These are phyloP conservation scores for Sordariomycetes sp. DNA, from an alignment of 2,329 filamentous ascomycete species.

Conservation along the genomic window DNA sequence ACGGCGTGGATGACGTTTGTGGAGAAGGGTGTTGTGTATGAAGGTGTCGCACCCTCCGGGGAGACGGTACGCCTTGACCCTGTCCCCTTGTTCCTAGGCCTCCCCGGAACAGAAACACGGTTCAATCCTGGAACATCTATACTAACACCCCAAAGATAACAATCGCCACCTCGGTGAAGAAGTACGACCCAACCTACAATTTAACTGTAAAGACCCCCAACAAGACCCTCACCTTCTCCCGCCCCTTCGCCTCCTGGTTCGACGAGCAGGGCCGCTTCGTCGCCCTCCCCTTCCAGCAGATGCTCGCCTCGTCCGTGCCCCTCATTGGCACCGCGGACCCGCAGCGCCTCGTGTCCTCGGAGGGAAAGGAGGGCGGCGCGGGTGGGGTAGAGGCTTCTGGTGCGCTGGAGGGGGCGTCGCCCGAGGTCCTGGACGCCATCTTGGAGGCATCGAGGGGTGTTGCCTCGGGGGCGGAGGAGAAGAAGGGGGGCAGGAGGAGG, in stretches of 20 bases:
- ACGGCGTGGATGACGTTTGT: slow-evolving; percentile 77
- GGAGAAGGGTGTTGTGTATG: slow-evolving; percentile 72
- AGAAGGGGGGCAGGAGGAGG: slow-evolving; percentile 2
- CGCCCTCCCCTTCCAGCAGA: slow-evolving; percentile 62
- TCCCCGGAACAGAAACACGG: neutral
- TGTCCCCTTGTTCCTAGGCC: neutral
- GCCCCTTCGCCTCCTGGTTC: slow-evolving; percentile 65
- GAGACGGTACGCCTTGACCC: slow-evolving; percentile 38
- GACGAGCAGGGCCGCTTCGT: slow-evolving; percentile 61
- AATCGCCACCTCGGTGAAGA: slow-evolving; percentile 60
- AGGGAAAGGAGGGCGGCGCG: slow-evolving; percentile 13
- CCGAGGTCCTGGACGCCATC: slow-evolving; percentile 35
- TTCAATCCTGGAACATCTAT: neutral
- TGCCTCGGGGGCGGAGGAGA: neutral
- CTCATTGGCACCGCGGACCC: slow-evolving; percentile 54
- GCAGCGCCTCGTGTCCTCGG: slow-evolving; percentile 27
- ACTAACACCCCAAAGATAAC: slow-evolving; percentile 41
- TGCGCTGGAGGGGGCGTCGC: slow-evolving; percentile 22
- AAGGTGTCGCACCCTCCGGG: slow-evolving; percentile 53
- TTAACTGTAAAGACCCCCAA: slow-evolving; percentile 42
- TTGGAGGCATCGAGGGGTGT: slow-evolving; percentile 20
- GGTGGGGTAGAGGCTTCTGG: slow-evolving; percentile 4
- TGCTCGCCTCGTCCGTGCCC: slow-evolving; percentile 56
- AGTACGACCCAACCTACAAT: slow-evolving; percentile 71
- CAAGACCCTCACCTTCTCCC: slow-evolving; percentile 38